Evolutionary conservation across 2,329 filamentous ascomycete genomes (phyloP), one percentile per base, ranked within the genome.

Genomic region (Chaetomium sp.): DNA sequence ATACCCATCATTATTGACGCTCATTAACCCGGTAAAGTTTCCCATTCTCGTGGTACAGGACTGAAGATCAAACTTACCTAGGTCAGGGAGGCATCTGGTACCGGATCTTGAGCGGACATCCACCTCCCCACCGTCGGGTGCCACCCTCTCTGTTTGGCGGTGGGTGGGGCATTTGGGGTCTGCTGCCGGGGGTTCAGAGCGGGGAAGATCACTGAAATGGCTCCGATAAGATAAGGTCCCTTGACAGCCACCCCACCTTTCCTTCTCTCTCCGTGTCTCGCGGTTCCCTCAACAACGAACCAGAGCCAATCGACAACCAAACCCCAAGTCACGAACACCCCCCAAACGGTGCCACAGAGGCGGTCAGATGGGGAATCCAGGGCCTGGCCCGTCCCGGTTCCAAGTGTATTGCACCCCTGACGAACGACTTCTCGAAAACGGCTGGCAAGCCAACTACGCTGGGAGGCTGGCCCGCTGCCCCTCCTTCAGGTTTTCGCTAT

Each of bases 241-340:
- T 42, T 33, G 29, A 25, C 21, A 27, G 29, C n/a, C 6, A 47
- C 42, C 45, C 45, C 45, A 23, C 45, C 45, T 47, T 47, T n/a
- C 45, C n/a, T 21, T 7, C 4, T 21, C 45, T 42, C 56, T 56
- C 55, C 62, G 50, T 65, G 63, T 45, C 62, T 66, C 33, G 53
- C 23, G 47, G 27, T 47, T 38, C 50, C 49, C 25, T n/a, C 23
- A 49, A 66, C 55, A 65, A 63, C 56, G 29, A 62, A 59, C 62
- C 38, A 55, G 29, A 65, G 38, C 65, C 65, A 67, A 65, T 65
- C 57, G 65, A 53, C 45, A n/a, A 21, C 51, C n/a, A 45, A n/a
- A 4, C 10, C 19, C 12, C 23, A 65, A 65, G 63, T 67, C 65
- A 67, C 63, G 63, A 63, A 60, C 42, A 57, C 55, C 35, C 19